These are phyloP conservation scores for Globisporangium carolinianum DNA, from an alignment of 352 stramenopile genomes.

Conservation along the genomic window DNA sequence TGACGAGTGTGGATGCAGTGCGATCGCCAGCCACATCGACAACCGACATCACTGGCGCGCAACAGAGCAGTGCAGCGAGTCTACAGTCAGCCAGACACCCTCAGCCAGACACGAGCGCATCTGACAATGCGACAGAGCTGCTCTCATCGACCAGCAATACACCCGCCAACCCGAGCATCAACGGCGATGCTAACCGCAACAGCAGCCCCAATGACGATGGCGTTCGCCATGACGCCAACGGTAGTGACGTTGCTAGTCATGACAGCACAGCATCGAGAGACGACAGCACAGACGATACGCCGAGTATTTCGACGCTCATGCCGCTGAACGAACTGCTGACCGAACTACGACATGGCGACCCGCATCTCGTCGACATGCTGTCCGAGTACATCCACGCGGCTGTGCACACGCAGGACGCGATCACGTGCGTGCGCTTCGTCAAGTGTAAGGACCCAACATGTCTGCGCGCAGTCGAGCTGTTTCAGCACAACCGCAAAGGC, in stretches of 20 bases:
- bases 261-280: background rate
- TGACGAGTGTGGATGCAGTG: background rate
- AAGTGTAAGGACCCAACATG: constrained; percentile 22
- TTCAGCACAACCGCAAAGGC: constrained; percentile 13
- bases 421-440: constrained; percentile 17
- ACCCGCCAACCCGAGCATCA: too few relatives aligned
- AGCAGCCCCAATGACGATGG: too few relatives aligned
- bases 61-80: background rate
- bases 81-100: background rate
- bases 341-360: constrained; percentile 16
- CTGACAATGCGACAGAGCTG: too few relatives aligned
- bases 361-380: constrained; percentile 20
- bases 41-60: background rate
- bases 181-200: too few relatives aligned
- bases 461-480: constrained; percentile 12
- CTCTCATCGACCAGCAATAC: too few relatives aligned
- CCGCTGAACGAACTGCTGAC: constrained; percentile 22
- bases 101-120: too few relatives aligned
- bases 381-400: constrained; percentile 27
- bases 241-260: too few relatives aligned
- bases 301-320: constrained; percentile 1
- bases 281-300: background rate
- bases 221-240: too few relatives aligned
- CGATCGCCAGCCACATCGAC: background rate
- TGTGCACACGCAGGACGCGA: constrained; percentile 22